Conservation (phyloP, 2,329 filamentous ascomycete genomes). For the Phaeosphaeriaceae sp. region DNA sequence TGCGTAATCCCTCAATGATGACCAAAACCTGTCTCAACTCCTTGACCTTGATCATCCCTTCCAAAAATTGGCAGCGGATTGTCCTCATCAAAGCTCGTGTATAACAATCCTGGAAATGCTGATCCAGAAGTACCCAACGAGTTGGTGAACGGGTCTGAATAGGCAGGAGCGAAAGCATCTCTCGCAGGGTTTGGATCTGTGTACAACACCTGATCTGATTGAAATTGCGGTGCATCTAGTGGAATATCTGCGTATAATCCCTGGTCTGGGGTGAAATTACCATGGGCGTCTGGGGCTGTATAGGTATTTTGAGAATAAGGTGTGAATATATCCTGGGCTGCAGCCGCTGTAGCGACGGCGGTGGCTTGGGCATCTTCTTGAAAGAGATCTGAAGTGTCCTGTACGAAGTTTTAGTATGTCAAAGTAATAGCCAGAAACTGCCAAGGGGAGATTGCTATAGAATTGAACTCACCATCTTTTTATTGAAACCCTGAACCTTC, state of each 20-base stretch:
- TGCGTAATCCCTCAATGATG: too few relatives aligned
- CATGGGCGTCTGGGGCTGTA: too few relatives aligned
- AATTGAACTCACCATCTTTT: slow-evolving; percentile 14
- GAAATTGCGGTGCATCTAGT: too few relatives aligned
- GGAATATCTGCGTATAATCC: neutral
- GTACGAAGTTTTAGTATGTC: neutral
- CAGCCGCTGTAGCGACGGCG: neutral
- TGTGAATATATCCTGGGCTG: neutral
- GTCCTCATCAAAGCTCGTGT: slow-evolving; percentile 24
- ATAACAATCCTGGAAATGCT: slow-evolving; percentile 14
- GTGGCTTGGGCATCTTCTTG: slow-evolving; percentile 13
- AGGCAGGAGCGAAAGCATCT: neutral
- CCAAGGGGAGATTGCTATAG: neutral
- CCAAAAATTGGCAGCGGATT: slow-evolving; percentile 10
- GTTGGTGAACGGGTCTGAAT: neutral
- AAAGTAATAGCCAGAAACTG: neutral
- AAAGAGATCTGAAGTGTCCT: slow-evolving; percentile 26
- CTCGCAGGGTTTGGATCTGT: neutral
- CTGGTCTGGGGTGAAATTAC: too few relatives aligned
- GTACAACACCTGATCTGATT: neutral
- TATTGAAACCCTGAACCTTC: slow-evolving; percentile 13
- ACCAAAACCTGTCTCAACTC: too few relatives aligned
- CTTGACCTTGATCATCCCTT: neutral
- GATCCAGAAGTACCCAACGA: neutral
- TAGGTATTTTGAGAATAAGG: too few relatives aligned